Base-by-base conservation (phyloP, 2,329 filamentous ascomycete genomes). In the Venturia aucupariae region DNA sequence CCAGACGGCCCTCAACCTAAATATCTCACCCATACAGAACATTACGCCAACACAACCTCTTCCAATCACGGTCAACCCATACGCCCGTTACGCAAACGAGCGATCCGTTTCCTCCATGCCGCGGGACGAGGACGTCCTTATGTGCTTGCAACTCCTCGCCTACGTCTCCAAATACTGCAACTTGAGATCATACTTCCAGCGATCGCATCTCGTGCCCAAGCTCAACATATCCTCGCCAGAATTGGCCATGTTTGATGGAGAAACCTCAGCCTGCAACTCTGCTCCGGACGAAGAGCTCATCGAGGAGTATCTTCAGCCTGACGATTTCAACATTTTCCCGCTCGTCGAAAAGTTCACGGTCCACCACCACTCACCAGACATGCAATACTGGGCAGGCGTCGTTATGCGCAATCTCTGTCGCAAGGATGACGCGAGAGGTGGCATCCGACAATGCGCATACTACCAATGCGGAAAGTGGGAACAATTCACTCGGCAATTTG, bases 131-230 rank as follows among this genome's bases (percentile, higher is more conserved):
- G 94, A 99, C 71, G 94, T 99, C 2, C 81, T 99, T 68, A 97
- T 99, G 93, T 97, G 94, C 6, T 82, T 99, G 44, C 94, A 99
- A 76, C 84, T 99, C 24, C 84, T 99, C 57, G 94, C 94, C 19
- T 99, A 99, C 74, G 93, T 99, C 65, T 97, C 92, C 30, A 99
- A 99, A 76, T 99, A 99, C 77, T 97, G 94, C 81, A 95, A 96
- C 70, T 84, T 99, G 38, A 86, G 94, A 22, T 88, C 90, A 4
- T 99, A 97, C 75, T 99, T 99, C 75, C 94, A 99, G 73, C 85
- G 89, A 74, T 96, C 92, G 46, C 94, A 99, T 72, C 81, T 97
- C 13, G 94, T 99, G 4, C 94, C 94, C 0, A 89, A 87, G 68
- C 86, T 99, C 61, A 92, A 92, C 75, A 93, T 99, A 69, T 90